Evolutionary conservation across 2,329 filamentous ascomycete species (phyloP), one percentile per base, ranked within the genome.

Genomic region (Exophiala aquamarina): DNA sequence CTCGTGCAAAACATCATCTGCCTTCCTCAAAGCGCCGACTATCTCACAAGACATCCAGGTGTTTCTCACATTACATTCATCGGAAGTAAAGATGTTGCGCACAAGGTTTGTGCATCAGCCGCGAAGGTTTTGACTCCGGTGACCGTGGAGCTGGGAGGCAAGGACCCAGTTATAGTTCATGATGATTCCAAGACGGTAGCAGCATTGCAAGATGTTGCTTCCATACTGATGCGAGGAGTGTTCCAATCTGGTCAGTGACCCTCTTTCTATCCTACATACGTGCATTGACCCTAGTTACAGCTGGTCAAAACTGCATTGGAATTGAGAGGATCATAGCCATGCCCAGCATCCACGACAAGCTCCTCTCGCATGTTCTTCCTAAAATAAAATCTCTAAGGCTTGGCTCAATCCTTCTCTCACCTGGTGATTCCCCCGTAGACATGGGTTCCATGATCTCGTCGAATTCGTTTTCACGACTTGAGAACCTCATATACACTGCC

Each of bases 231-330:
- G 71, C 83, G 93, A 43, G 93, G 92, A 42, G 89, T 89, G 8
- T 98, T 97, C 70, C 93, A 98, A 69, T 55, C 56, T 13, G 41
- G 38, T 41, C 8, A 28, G 21, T 15, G 5, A 13, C 6, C 23
- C 23, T 26, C 23, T 26, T 26, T 26, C 23, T n/a, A 26, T 11
- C 23, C 23, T 26, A 26, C 11, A 11, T 26, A 6, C 23, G 6
- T 26, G 6, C n/a, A 90, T 11, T 26, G 23, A 26, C 23, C 11
- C 11, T 6, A 26, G 6, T 6, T 6, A 26, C 90, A 41, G 86
- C 90, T 13, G 93, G 93, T 1, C 93, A 98, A 68, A 98, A 98
- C 71, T 98, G 93, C 70, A 92, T 98, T 63, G 93, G 93, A 45
- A 92, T 96, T 58, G 93, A 98, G 72, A 87, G 93, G 46, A 84